Base-by-base conservation (phyloP, 2,329 filamentous ascomycete species). In the Karstenula rhodostoma region DNA sequence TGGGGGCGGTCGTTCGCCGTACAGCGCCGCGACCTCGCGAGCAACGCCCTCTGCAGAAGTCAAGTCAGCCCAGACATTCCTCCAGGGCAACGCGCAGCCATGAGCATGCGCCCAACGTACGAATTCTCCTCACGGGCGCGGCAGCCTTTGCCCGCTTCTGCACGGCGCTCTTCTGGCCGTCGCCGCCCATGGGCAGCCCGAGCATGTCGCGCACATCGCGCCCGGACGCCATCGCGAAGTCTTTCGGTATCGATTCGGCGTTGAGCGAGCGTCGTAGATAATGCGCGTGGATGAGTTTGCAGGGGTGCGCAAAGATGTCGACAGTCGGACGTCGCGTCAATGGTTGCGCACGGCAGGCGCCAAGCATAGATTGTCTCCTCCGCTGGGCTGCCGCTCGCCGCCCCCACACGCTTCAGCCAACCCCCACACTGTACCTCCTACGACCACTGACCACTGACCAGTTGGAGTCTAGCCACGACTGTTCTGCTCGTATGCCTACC, bases 141-240 rank as follows among this genome's bases (percentile, higher is more conserved):
- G 72, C 82, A 7, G 86, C 82, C 76, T 91, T 93, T 70, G 90
- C 88, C 76, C 94, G 94, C 81, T 95, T 96, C 46, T 86, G 80
- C 43, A 89, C 87, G 81, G 56, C 82, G 73, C 54, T 79, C 59
- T 74, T 73, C 53, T 69, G 81, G 53, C 81, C 71, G 53, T 80
- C 71, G 53, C 80, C 71, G 59, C 79, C 71, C 88, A 66, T 89
- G 68, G 88, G 89, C 75, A 96, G 84, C 78, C 94, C 92, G 73
- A 96, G 88, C 75, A 96, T 92, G 77, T 96, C 93, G 81, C 91
- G 92, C 69, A 96, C 87, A 84, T 96, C 93, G 66, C 77, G 73
- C 63, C 75, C 72, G 53, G 74, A 73, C 61, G 76, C 73, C 76
- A 78, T 78, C 65, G 70, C 67, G 66, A 62, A 51, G 59, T 55